These are phyloP conservation scores for Alnus glutinosa DNA, from an alignment of 306 rosid genomes.

Conservation along the genomic window DNA sequence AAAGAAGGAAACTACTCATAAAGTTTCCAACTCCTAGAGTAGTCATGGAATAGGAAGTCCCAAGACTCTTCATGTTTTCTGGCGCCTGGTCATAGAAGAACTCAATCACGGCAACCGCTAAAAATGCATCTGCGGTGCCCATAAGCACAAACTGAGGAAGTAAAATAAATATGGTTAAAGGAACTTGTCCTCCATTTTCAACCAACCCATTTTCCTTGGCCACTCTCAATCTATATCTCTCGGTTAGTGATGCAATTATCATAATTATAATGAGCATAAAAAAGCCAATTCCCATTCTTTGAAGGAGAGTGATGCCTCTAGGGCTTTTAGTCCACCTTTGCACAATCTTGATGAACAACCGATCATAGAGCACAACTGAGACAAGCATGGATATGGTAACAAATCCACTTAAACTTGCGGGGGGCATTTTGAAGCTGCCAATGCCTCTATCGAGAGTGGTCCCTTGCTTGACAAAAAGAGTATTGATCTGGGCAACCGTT, in stretches of 20 bases:
- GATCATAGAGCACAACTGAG: constrained; percentile 75
- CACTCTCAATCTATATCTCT: constrained; percentile 61
- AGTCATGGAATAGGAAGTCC: constrained; percentile 73
- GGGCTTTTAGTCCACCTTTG: constrained; percentile 63
- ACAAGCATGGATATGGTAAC: constrained; percentile 78
- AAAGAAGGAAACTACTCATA: constrained; percentile 73
- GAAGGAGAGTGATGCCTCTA: constrained; percentile 85
- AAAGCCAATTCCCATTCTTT: constrained; percentile 84
- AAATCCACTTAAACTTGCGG: constrained; percentile 72
- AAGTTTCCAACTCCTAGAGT: constrained; percentile 81
- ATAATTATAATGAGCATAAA: constrained; percentile 61
- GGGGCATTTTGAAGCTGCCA: constrained; percentile 70
- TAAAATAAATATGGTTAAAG: constrained; percentile 70
- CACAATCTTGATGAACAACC: constrained; percentile 62
- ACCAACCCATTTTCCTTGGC: constrained; percentile 42
- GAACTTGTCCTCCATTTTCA: constrained; percentile 53
- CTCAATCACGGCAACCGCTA: constrained; percentile 77
- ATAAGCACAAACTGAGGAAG: constrained; percentile 82
- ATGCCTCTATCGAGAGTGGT: constrained; percentile 70
- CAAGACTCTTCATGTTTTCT: constrained; percentile 81
- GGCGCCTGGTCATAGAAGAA: constrained; percentile 96
- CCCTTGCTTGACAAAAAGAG: constrained; percentile 90
- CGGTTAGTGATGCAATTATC: constrained; percentile 63
- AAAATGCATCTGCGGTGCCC: constrained; percentile 80
- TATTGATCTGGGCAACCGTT: constrained; percentile 76